phyloP scores from a whole-genome alignment of 805 yeast genomes.

The Ogataea trehaloabstinens region DNA sequence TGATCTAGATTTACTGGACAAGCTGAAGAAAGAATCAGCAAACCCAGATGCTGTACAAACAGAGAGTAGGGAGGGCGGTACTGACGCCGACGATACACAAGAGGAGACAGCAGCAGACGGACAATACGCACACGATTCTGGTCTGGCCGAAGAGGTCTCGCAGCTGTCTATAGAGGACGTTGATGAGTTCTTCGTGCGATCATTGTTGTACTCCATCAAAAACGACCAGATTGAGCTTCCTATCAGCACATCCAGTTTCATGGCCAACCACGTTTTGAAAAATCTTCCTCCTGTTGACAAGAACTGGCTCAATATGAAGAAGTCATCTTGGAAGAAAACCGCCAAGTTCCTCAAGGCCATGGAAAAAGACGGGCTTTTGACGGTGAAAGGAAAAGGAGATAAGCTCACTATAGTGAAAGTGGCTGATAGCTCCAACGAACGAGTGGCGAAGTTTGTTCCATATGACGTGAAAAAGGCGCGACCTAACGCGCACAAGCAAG shows the following conservation, averaged over 20 bases:
- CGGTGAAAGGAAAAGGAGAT: conserved; percentile 81
- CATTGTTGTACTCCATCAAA: conserved; percentile 68
- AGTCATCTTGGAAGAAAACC: conserved; percentile 86
- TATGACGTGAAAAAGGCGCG: conserved; percentile 43
- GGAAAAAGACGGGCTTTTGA: conserved; percentile 71
- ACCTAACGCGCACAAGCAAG: conserved; percentile 1
- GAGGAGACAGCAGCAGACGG: conserved; percentile 9
- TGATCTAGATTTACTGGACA: conserved; percentile 6
- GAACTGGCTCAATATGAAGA: conserved; percentile 59
- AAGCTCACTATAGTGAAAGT: conserved; percentile 59
- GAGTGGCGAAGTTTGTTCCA: conserved; percentile 60
- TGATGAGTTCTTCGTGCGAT: conserved; percentile 70
- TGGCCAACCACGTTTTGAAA: conserved; percentile 64
- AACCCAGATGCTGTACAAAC: conserved; percentile 11
- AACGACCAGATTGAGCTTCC: conserved; percentile 60
- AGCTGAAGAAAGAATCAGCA: conserved; percentile 1
- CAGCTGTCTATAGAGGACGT: conserved; percentile 58
- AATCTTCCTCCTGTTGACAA: conserved; percentile 71
- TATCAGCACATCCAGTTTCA: conserved; percentile 67
- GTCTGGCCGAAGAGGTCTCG: conserved; percentile 37
- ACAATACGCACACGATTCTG: too few relatives aligned
- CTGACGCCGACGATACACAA: conserved; percentile 11
- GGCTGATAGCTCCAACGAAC: conserved; percentile 45
- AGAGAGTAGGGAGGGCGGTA: conserved; percentile 6
- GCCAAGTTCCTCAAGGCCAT: conserved; percentile 81